Evolutionary conservation across 2,329 filamentous ascomycete genomes (phyloP).

Genomic region (Tolypocladium pustulatum): DNA sequence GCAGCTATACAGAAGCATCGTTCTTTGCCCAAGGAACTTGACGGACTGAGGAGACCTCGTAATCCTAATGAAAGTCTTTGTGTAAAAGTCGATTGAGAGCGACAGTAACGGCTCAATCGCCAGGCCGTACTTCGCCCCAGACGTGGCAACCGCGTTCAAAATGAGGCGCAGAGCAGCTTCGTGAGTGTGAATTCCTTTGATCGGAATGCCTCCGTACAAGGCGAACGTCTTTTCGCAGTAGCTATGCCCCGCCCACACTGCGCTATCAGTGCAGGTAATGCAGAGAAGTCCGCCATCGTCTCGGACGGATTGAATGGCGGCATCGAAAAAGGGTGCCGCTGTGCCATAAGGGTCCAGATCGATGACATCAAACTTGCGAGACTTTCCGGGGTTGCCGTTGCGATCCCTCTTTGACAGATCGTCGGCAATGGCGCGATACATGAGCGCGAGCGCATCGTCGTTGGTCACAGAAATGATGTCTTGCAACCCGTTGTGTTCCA

Average conservation of each 20-base stretch:
- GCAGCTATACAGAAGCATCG: constrained; percentile 88
- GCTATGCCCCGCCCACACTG: constrained; percentile 86
- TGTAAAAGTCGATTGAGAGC: constrained; percentile 93
- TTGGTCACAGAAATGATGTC: constrained; percentile 62
- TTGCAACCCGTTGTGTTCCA: constrained; percentile 68
- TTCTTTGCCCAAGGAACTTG: constrained; percentile 83
- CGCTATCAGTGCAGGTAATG: constrained; percentile 93
- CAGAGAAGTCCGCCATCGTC: constrained; percentile 84
- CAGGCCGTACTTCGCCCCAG: constrained; percentile 77
- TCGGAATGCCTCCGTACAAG: constrained; percentile 81
- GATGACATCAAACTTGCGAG: constrained; percentile 74
- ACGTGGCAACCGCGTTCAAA: constrained; percentile 66
- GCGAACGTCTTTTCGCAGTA: constrained; percentile 92
- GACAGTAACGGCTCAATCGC: constrained; percentile 85
- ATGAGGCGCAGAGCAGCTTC: constrained; percentile 84
- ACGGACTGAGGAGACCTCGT: constrained; percentile 72
- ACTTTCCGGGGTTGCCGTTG: constrained; percentile 25
- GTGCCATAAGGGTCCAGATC: constrained; percentile 95
- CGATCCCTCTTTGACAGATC: constrained; percentile 33
- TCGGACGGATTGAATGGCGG: constrained; percentile 73
- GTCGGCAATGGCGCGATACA: constrained; percentile 64
- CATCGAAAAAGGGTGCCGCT: constrained; percentile 84
- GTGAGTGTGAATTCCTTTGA: constrained; percentile 78
- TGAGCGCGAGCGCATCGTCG: constrained; percentile 79
- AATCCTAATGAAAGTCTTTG: constrained; percentile 77